These are phyloP conservation scores for Aspergillus sergii DNA, from an alignment of 2,329 filamentous ascomycete genomes.

Conservation along the genomic window DNA sequence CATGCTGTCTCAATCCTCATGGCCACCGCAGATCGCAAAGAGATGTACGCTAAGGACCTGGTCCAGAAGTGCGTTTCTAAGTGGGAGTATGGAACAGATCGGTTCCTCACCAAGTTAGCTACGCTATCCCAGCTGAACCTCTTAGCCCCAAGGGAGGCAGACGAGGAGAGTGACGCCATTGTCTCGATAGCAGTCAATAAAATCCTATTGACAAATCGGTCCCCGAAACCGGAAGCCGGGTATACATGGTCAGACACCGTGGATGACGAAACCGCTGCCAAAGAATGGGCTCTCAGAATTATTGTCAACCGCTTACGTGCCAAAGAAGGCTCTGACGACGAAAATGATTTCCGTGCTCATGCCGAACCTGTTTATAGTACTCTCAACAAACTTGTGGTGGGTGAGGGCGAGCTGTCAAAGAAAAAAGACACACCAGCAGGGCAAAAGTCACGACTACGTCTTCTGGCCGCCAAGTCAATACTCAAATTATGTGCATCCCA, in stretches of 20 bases:
- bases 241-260: constrained; percentile 71
- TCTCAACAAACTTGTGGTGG: constrained; percentile 72
- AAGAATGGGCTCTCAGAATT: constrained; percentile 80
- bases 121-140: constrained; percentile 69
- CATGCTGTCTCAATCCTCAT: constrained; percentile 91
- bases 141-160: constrained; percentile 70
- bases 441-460: constrained; percentile 78
- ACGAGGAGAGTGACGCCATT: constrained; percentile 75
- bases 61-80: constrained; percentile 73
- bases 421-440: constrained; percentile 72
- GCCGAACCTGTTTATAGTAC: constrained; percentile 75
- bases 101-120: constrained; percentile 67
- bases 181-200: constrained; percentile 75
- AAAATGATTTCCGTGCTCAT: constrained; percentile 50
- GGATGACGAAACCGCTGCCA: constrained; percentile 81
- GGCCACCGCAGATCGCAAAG: constrained; percentile 73
- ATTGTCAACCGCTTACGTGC: constrained; percentile 83
- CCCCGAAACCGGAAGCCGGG: constrained; percentile 54
- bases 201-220: constrained; percentile 71
- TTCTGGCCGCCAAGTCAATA: constrained; percentile 76
- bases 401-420: constrained; percentile 79
- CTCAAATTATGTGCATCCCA: constrained; percentile 82
- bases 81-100: constrained; percentile 70
- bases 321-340: constrained; percentile 52
- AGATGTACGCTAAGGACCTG: constrained; percentile 83